Base-by-base conservation (phyloP, 2,329 filamentous ascomycete species). In the Orbilia brochopaga region DNA sequence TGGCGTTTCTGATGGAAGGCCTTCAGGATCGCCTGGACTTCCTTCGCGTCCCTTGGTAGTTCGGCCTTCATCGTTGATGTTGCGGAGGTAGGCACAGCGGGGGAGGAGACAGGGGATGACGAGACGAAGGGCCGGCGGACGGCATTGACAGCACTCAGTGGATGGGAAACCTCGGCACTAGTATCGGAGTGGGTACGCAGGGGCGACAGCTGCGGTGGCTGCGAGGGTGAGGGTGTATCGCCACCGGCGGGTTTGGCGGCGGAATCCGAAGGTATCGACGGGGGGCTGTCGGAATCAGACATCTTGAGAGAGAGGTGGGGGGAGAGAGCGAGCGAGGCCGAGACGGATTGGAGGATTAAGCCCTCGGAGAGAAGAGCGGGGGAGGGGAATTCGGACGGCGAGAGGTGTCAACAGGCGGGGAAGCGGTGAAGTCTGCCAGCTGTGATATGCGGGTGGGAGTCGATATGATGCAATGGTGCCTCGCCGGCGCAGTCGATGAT, bases 11-110 rank as follows among this genome's bases (percentile, higher is more conserved):
- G 79, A 69, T 87, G 87, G 73, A 90, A 89, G 1, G 87, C 87
- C 79, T 85, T 87, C 84, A 91, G 87, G 76, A 86, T 87, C 44
- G 85, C 87, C 76, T 88, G 82, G 75, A 90, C 86, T 74, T 90
- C 88, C 75, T 85, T 83, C 53, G 85, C 59, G 54, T 70, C 59
- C 35, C 59, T 64, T 5, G 66, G 66, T 1, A 70, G 55, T 17
- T 70, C 66, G 24, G 59, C 66, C 19, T 73, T 73, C 23, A 56
- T 73, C 11, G 61, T 44, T 19, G 65, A 27, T n/a, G 63, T 23
- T 7, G 57, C 46, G 19, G 61, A 50, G 19, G 67, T 66, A 83
- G 56, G 87, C 78, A 17, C 83, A 83, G 54, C 83, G 83, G 44
- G 82, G 80, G 64, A 79, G 79, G 69, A 69, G 24, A 81, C 79